Percentiles rank a stretch among this genome's conserved stretches.
phyloP scores from a whole-genome alignment of 164 flowering plant genomes.

The Chimonanthus salicifolius region DNA sequence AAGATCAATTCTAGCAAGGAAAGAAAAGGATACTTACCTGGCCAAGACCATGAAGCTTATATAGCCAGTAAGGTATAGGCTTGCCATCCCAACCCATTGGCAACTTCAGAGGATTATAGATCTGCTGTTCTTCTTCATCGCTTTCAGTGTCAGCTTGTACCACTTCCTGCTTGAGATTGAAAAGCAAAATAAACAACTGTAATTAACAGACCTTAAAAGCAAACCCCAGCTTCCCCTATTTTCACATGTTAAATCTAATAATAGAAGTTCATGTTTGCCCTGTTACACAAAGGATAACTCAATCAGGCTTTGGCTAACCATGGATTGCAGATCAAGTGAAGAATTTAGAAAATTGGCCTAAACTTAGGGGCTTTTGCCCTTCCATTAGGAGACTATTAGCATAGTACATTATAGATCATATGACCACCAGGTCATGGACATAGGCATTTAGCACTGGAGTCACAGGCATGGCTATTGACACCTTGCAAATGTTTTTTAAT shows the following conservation, averaged over 20 bases:
- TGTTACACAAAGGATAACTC: background rate
- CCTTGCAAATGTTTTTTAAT: too few relatives aligned
- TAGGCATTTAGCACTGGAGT: background rate
- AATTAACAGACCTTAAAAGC: background rate
- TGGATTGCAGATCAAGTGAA: too few relatives aligned
- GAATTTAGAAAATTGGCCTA: background rate
- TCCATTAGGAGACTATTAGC: background rate
- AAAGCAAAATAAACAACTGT: constrained; percentile 1
- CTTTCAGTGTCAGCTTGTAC: constrained; percentile 87
- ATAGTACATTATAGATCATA: background rate
- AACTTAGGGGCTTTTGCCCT: too few relatives aligned
- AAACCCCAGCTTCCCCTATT: background rate
- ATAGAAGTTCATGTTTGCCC: background rate
- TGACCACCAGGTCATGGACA: background rate
- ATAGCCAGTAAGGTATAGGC: constrained; percentile 98
- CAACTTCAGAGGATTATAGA: constrained; percentile 93
- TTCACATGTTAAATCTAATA: too few relatives aligned
- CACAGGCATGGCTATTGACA: too few relatives aligned
- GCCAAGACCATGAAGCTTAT: constrained; percentile 99
- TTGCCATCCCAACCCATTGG: constrained; percentile 99
- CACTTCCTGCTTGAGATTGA: constrained; percentile 61
- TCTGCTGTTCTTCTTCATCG: constrained; percentile 95
- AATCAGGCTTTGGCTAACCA: background rate
- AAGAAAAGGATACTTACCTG: constrained; percentile 45
- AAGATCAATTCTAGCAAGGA: background rate